Evolutionary conservation across 2,329 filamentous ascomycete genomes (phyloP).

Genomic region (Lecanicillium sp.): DNA sequence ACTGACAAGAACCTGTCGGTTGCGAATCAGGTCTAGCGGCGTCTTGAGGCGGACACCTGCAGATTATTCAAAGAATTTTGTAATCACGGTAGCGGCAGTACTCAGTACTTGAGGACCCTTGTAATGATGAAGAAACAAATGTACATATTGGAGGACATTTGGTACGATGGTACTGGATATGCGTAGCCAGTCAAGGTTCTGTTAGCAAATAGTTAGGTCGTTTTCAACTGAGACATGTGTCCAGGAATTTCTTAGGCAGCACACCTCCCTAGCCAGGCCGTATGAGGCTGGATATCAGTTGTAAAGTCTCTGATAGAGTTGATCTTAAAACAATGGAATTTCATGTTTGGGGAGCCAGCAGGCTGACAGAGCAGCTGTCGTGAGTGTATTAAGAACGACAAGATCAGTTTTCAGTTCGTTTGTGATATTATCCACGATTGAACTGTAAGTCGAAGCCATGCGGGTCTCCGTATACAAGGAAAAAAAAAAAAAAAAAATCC

Average conservation of each 20-base stretch:
- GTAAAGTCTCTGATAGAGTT: conserved; percentile 35
- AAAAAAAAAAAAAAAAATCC: conserved; percentile 12
- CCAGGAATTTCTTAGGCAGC: conserved; percentile 23
- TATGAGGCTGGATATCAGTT: conserved; percentile 26
- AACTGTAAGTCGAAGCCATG: conserved; percentile 29
- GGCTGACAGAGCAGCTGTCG: conserved; percentile 34
- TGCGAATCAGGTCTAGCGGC: conserved; percentile 13
- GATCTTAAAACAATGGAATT: conserved; percentile 31
- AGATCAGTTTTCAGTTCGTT: conserved; percentile 28
- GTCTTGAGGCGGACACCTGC: conserved; percentile 13
- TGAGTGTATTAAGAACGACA: conserved; percentile 33
- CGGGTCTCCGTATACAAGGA: conserved; percentile 13
- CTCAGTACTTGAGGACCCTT: conserved; percentile 11
- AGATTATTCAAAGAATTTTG: conserved; percentile 9
- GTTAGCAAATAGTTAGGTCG: neutral
- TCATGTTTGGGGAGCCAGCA: conserved; percentile 24
- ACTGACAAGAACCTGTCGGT: conserved; percentile 18
- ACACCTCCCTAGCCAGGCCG: conserved; percentile 25
- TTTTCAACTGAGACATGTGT: neutral
- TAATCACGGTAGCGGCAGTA: conserved; percentile 6
- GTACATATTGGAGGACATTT: conserved; percentile 32
- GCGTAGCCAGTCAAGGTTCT: conserved; percentile 33
- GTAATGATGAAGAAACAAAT: conserved; percentile 21
- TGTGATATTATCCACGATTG: conserved; percentile 27
- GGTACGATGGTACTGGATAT: conserved; percentile 36